Conservation (phyloP, 75 land plant genomes). For the Pinus taeda region DNA sequence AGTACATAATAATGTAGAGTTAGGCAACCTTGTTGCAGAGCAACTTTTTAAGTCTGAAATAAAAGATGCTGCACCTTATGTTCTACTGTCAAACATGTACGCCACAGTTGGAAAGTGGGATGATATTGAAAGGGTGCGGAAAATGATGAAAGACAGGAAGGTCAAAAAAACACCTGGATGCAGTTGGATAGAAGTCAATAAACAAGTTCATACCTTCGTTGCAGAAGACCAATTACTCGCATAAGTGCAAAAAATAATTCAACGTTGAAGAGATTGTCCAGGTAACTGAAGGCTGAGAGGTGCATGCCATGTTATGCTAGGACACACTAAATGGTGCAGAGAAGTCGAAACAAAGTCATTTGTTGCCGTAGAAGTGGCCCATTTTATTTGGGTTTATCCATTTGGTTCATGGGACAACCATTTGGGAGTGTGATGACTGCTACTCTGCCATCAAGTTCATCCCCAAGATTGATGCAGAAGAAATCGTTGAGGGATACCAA, state of each 20-base stretch:
- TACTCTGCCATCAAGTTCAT: too few relatives aligned
- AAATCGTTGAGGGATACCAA: too few relatives aligned
- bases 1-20: constrained; percentile 1
- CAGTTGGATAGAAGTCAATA: constrained; percentile 21
- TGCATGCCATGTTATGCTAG: not conserved
- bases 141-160: constrained; percentile 10
- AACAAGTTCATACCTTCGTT: not conserved
- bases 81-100: constrained; percentile 12
- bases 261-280: not conserved
- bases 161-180: constrained; percentile 10
- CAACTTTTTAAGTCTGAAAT: not conserved
- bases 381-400: too few relatives aligned
- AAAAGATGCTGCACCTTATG: constrained; percentile 2
- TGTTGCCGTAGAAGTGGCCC: too few relatives aligned
- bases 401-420: too few relatives aligned
- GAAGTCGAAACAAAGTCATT: too few relatives aligned
- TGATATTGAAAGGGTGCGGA: constrained; percentile 3
- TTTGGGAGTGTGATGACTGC: too few relatives aligned
- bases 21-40: not conserved
- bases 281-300: not conserved
- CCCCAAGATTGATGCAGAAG: too few relatives aligned
- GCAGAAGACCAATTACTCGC: not conserved
- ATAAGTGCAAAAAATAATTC: not conserved
- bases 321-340: not conserved
- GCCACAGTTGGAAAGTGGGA: constrained; percentile 10